These are phyloP conservation scores for Kalanchoe fedtschenkoi DNA, from an alignment of 164 flowering plant genomes.

Conservation along the genomic window DNA sequence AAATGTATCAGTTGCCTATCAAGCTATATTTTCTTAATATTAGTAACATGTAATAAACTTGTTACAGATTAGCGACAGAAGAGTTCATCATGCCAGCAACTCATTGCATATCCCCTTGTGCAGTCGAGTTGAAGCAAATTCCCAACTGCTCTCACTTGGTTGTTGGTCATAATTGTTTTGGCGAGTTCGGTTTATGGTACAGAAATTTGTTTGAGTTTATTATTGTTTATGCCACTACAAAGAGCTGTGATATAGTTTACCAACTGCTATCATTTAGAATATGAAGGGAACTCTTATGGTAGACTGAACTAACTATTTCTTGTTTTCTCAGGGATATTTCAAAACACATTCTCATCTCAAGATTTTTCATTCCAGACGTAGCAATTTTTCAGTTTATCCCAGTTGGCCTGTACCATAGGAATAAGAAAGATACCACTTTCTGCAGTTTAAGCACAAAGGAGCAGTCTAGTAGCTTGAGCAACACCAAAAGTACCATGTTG, in stretches of 20 bases:
- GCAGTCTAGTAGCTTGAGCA: conserved; percentile 26
- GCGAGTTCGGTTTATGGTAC: conserved; percentile 78
- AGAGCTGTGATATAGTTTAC: neutral
- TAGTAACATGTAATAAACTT: neutral
- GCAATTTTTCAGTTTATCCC: conserved; percentile 44
- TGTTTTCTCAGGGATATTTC: conserved; percentile 53
- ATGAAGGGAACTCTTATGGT: neutral
- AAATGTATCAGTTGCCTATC: neutral
- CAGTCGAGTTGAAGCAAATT: conserved; percentile 59
- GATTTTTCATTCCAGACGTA: conserved; percentile 40
- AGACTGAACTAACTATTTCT: neutral
- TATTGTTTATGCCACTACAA: neutral
- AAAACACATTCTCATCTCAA: conserved; percentile 44
- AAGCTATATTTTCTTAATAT: neutral
- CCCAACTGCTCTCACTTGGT: conserved; percentile 47
- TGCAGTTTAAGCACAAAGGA: conserved; percentile 18
- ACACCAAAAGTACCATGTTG: conserved; percentile 12
- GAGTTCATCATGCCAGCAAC: conserved; percentile 37
- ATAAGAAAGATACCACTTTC: conserved; percentile 17
- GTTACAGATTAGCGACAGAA: conserved; percentile 42
- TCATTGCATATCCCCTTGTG: conserved; percentile 31
- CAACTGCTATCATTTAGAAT: neutral
- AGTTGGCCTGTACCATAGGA: conserved; percentile 41
- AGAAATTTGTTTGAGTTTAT: conserved; percentile 6
- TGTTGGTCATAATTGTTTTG: conserved; percentile 72